phyloP scores from a whole-genome alignment of 2,329 filamentous ascomycete genomes.

The Claviceps cyperi region DNA sequence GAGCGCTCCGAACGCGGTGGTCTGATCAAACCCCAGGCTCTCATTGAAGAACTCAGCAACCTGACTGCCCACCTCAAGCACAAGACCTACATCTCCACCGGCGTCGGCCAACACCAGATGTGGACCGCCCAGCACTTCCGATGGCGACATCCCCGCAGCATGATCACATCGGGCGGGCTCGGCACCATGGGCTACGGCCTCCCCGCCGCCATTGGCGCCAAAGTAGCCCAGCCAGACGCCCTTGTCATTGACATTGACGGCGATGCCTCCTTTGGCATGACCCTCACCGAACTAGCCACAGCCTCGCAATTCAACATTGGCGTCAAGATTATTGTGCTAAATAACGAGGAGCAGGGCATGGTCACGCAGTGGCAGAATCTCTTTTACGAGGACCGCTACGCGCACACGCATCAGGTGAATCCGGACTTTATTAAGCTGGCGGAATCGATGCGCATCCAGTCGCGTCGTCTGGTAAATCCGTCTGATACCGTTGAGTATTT shows the following conservation, averaged over 20 bases:
- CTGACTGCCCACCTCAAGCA: conserved; percentile 70
- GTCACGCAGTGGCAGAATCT: conserved; percentile 97
- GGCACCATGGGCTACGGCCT: conserved; percentile 84
- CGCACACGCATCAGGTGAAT: conserved; percentile 88
- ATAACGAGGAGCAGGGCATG: conserved; percentile 98
- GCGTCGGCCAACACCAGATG: conserved; percentile 97
- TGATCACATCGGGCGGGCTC: conserved; percentile 93
- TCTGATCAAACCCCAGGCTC: conserved; percentile 83
- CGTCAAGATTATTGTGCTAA: conserved; percentile 84
- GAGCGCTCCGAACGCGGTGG: conserved; percentile 63
- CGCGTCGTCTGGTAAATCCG: conserved; percentile 55
- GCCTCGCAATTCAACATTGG: conserved; percentile 92
- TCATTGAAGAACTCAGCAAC: conserved; percentile 82
- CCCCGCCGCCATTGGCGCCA: conserved; percentile 87
- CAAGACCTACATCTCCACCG: conserved; percentile 76
- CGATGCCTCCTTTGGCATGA: conserved; percentile 98
- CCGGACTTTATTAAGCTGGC: conserved; percentile 91
- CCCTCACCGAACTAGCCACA: conserved; percentile 81
- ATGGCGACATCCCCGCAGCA: conserved; percentile 79
- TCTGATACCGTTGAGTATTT: conserved; percentile 65
- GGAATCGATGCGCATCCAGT: conserved; percentile 79
- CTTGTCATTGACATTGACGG: conserved; percentile 92
- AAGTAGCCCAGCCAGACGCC: conserved; percentile 57
- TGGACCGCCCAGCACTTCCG: conserved; percentile 95
- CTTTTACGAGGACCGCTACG: conserved; percentile 87